Percentiles rank a stretch among this genome's conserved stretches.
Evolutionary conservation across 2,329 filamentous ascomycete species (phyloP).

Genomic region (Fusarium nurragi): DNA sequence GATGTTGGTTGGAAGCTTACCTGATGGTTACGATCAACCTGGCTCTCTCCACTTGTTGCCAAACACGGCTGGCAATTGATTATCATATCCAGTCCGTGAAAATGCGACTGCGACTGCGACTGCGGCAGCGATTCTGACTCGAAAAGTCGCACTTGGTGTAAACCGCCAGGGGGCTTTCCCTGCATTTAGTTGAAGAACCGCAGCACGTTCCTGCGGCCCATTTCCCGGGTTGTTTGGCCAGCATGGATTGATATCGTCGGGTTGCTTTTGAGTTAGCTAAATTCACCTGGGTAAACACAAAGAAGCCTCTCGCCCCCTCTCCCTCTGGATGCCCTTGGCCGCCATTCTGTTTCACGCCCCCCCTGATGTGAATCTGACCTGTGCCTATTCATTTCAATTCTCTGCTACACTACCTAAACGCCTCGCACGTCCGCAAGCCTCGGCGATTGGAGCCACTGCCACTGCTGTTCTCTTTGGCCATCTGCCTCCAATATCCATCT

Average conservation of each 20-base stretch:
- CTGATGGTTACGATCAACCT: constrained; percentile 18
- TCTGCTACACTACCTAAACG: constrained; percentile 30
- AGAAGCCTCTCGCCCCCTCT: constrained; percentile 11
- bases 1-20: constrained; percentile 20
- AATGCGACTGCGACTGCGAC: constrained; percentile 8
- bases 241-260: not conserved
- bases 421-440: constrained; percentile 32
- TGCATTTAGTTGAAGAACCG: constrained; percentile 12
- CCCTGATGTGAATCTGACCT: constrained; percentile 29
- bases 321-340: constrained; percentile 1
- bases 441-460: constrained; percentile 14
- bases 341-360: constrained; percentile 17
- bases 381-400: constrained; percentile 27
- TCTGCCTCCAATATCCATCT: constrained; percentile 13
- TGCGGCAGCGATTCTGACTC: constrained; percentile 22
- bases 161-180: not conserved
- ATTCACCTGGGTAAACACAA: constrained; percentile 10
- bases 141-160: constrained; percentile 22
- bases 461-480: not conserved
- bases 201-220: constrained; percentile 5
- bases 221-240: constrained; percentile 13
- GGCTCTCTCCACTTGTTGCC: constrained; percentile 24
- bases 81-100: constrained; percentile 13
- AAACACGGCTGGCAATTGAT: constrained; percentile 26
- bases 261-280: not conserved